These are phyloP conservation scores for Paspalum vaginatum DNA, from an alignment of 176 grass and related monocot species.

Conservation along the genomic window DNA sequence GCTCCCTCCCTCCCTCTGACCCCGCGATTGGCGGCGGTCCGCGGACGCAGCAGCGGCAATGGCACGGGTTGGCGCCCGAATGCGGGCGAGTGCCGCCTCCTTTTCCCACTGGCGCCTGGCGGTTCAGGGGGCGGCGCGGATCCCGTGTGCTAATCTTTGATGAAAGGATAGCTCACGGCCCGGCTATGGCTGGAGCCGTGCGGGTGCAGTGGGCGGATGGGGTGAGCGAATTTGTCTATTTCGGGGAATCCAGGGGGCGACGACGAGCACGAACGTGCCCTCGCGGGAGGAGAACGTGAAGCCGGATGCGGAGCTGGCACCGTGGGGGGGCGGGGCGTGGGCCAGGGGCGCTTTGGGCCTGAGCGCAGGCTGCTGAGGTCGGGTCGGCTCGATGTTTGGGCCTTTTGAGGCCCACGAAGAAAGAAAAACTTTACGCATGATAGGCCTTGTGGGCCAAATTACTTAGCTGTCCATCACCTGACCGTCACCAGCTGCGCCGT, in stretches of 20 bases:
- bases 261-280: conserved; percentile 18
- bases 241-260: conserved; percentile 4
- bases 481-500: too few relatives aligned
- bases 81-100: neutral
- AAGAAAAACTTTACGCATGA: neutral
- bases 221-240: conserved; percentile 12
- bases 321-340: neutral
- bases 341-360: neutral
- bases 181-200: neutral
- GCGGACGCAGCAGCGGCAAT: conserved; percentile 25
- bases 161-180: neutral
- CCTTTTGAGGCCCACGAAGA: neutral
- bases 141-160: conserved; percentile 4
- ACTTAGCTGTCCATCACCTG: neutral
- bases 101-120: neutral
- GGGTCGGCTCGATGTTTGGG: neutral
- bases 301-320: neutral
- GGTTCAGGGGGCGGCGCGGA: neutral
- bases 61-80: conserved; percentile 8
- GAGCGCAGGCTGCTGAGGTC: neutral
- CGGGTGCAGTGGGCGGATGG: neutral
- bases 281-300: conserved; percentile 17
- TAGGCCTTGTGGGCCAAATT: neutral
- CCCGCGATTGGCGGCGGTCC: neutral
- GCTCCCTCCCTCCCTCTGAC: neutral